Percentiles rank a stretch among this genome's conserved stretches.
Evolutionary conservation across 2,329 filamentous ascomycete species (phyloP).

Genomic region (Aspergillus vadensis): DNA sequence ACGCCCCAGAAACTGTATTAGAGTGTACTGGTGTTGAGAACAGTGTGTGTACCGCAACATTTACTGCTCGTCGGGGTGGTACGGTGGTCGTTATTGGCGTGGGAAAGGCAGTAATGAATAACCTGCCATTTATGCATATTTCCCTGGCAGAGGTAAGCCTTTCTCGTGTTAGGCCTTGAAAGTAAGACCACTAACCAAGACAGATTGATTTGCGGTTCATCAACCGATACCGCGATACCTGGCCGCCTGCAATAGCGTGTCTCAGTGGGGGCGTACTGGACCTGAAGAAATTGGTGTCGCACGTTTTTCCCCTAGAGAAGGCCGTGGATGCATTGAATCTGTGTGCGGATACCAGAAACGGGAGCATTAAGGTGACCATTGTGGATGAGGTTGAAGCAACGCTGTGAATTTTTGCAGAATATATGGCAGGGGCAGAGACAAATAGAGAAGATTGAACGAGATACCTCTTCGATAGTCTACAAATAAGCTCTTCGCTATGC

Average conservation of each 20-base stretch:
- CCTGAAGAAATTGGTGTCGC: constrained; percentile 63
- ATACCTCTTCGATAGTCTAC: background rate
- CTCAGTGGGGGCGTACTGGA: constrained; percentile 62
- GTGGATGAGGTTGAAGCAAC: constrained; percentile 51
- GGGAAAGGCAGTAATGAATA: constrained; percentile 63
- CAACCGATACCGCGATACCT: constrained; percentile 70
- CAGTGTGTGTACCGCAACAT: constrained; percentile 62
- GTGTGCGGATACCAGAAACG: constrained; percentile 54
- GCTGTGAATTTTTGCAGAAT: background rate
- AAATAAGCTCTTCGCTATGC: too few relatives aligned
- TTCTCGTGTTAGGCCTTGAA: background rate
- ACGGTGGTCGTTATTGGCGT: constrained; percentile 67
- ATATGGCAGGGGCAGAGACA: background rate
- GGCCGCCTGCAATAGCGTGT: constrained; percentile 66
- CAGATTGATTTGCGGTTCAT: constrained; percentile 70
- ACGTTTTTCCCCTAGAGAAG: constrained; percentile 63
- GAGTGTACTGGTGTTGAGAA: constrained; percentile 69
- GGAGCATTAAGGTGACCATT: constrained; percentile 64
- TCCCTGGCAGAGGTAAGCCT: constrained; percentile 56
- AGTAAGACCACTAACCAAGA: background rate
- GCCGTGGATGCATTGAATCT: constrained; percentile 61
- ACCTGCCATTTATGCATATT: constrained; percentile 67
- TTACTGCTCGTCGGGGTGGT: constrained; percentile 59
- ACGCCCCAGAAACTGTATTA: constrained; percentile 60
- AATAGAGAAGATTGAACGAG: background rate